Evolutionary conservation across 1,139 yeast species (phyloP).

Genomic region (Suhomyces bolitotheri): DNA sequence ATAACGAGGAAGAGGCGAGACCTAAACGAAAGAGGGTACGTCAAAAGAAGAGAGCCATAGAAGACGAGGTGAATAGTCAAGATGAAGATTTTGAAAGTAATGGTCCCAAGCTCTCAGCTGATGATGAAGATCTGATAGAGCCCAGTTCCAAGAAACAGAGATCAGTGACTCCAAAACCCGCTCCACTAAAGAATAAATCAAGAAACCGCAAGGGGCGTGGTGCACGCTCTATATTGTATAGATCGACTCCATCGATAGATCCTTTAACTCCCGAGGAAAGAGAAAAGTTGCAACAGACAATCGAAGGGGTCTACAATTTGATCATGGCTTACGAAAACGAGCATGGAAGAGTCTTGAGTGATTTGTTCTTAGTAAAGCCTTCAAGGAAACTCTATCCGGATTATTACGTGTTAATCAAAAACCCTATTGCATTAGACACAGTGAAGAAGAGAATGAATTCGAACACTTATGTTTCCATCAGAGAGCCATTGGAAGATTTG

Average conservation of each 20-base stretch:
- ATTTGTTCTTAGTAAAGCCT: slow-evolving; percentile 67
- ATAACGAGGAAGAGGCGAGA: slow-evolving; percentile 25
- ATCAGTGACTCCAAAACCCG: slow-evolving; percentile 29
- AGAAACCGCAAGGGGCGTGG: slow-evolving; percentile 20
- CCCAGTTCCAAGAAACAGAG: slow-evolving; percentile 23
- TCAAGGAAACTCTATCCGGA: slow-evolving; percentile 79
- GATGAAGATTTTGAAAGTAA: slow-evolving; percentile 20
- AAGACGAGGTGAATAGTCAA: slow-evolving; percentile 13
- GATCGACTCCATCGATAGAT: slow-evolving; percentile 42
- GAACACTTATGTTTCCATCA: slow-evolving; percentile 51
- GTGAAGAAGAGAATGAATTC: slow-evolving; percentile 60
- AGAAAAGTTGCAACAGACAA: slow-evolving; percentile 38
- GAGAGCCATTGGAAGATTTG: slow-evolving; percentile 69
- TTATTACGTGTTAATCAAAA: slow-evolving; percentile 73
- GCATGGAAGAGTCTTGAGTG: slow-evolving; percentile 49
- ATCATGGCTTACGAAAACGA: slow-evolving; percentile 47
- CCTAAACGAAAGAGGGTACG: slow-evolving; percentile 29
- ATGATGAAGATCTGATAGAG: slow-evolving; percentile 11
- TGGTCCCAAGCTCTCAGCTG: slow-evolving; percentile 1
- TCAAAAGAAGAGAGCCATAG: slow-evolving; percentile 26
- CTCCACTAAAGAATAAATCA: slow-evolving; percentile 17
- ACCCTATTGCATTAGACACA: slow-evolving; percentile 79
- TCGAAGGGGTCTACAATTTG: slow-evolving; percentile 46
- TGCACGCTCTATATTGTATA: slow-evolving; percentile 26
- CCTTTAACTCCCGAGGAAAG: slow-evolving; percentile 46